Evolutionary conservation across 306 rosid species (phyloP).

Genomic region (Cucumis hystrix): DNA sequence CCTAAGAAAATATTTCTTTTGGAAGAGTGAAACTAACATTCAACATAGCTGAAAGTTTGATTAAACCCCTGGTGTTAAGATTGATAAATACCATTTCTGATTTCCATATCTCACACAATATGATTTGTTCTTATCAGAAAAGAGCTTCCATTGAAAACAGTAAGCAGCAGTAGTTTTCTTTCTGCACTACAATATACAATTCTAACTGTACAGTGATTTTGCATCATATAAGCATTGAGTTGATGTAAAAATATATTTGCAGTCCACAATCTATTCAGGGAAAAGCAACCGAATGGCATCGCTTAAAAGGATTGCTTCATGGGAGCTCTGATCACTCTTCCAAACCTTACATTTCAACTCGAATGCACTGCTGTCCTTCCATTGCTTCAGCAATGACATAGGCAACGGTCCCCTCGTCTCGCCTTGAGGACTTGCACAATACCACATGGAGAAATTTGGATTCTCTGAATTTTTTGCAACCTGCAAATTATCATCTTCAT

Average conservation of each 20-base stretch:
- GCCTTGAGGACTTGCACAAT: conserved; percentile 34
- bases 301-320: conserved; percentile 30
- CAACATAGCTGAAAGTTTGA: not conserved
- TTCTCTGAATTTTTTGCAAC: conserved; percentile 14
- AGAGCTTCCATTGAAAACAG: not conserved
- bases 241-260: not conserved
- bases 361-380: conserved; percentile 17
- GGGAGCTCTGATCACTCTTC: conserved; percentile 47
- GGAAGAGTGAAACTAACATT: not conserved
- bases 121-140: not conserved
- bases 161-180: not conserved
- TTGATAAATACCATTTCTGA: not conserved
- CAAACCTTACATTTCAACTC: conserved; percentile 40
- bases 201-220: not conserved
- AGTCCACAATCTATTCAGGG: not conserved
- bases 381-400: conserved; percentile 32
- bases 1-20: not conserved
- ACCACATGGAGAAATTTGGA: conserved; percentile 22
- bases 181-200: not conserved
- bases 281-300: conserved; percentile 29
- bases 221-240: not conserved
- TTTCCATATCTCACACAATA: not conserved
- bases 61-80: not conserved
- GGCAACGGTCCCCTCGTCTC: conserved; percentile 37
- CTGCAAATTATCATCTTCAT: not conserved